Base-by-base conservation (phyloP, 352 stramenopile species). In the Phytophthora rubi region DNA sequence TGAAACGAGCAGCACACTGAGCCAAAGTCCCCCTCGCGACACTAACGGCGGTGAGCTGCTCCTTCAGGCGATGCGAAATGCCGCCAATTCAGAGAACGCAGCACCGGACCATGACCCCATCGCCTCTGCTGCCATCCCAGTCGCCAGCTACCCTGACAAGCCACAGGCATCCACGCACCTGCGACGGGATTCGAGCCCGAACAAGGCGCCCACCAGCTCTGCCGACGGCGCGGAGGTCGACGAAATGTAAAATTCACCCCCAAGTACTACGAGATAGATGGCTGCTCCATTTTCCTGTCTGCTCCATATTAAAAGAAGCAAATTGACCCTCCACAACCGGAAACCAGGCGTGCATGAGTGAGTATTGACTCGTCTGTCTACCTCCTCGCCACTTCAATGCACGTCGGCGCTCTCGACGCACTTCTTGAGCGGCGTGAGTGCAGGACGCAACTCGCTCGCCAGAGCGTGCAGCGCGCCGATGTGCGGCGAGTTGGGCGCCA, bases 401-500 rank as follows among this genome's bases (percentile, higher is more conserved):
- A 90, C 82, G 54, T 94, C 87, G 4, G 84, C 82, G 65, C 75
- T 88, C 57, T 94, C 87, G 44, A 93, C 85, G 59, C 75, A 88
- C 56, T 81, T 85, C 62, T 92, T 92, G 42, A 95, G 79, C 39
- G 83, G 82, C 48, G 71, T 75, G 53, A 93, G 81, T n/a, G 77
- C 81, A 18, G 81, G 73, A 53, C 81, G 79, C 60, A 95, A 57
- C 63, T 93, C 80, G 39, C 60, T 66, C 1, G 82, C 81, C 15
- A 95, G 67, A 18, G 83, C 80, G 37, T 88, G 78, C 37, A 95
- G 59, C 6, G 84, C 82, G 10, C 85, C 87, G 23, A 91, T 71
- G 35, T 88, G 76, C 12, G 83, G 77, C 49, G 79, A 86, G 62
- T 89, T 79, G 39, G 80, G 64, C n/a, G 82, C 81, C 49, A 95